Base-by-base conservation (phyloP, 768 basidiomycete species). In the Suillus subluteus region DNA sequence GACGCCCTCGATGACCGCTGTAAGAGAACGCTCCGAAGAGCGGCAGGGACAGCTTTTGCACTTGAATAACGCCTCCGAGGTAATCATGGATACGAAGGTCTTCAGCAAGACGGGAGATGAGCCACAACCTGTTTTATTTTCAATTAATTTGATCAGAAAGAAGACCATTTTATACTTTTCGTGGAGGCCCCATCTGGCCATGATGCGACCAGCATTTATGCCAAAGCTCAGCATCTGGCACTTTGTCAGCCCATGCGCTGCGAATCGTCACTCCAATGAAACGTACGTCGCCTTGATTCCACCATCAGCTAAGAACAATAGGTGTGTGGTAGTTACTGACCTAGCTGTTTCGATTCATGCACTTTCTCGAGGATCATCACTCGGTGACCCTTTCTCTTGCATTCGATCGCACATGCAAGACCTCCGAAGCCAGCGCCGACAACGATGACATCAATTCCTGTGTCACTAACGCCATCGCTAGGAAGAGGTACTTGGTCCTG, bases 351-450 rank as follows among this genome's bases (percentile, higher is more conserved):
- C 48, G 72, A 62, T 48, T 67, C 65, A 30, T 63, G 63, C 44
- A 70, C 69, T 58, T 71, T 69, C 63, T 74, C 72, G n/a, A 73
- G 61, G 23, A 77, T 56, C 35, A 46, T 67, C 35, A 73, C 72
- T 12, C 73, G 65, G 68, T 72, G 72, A 6, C 69, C 69, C 50
- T 67, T 71, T 23, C 72, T 55, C 21, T 70, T 70, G 37, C 69
- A 71, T 63, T 74, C 75, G 50, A 80, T 71, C 13, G 74, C 75
- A 56, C 73, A 74, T 4, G 71, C 72, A 6, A 80, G 65, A 4
- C 75, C 78, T 4, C 67, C 73, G 56, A 74, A 73, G 26, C 76
- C 72, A 23, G 70, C 71, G 54, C 71, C 73, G 46, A 76, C 69
- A 58, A 74, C 46, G 13, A 75, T 66, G n/a, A 72, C 63, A 35